Evolutionary conservation across 805 yeast species (phyloP), one percentile per base, ranked within the genome.

Genomic region (Saturnispora mendoncae): DNA sequence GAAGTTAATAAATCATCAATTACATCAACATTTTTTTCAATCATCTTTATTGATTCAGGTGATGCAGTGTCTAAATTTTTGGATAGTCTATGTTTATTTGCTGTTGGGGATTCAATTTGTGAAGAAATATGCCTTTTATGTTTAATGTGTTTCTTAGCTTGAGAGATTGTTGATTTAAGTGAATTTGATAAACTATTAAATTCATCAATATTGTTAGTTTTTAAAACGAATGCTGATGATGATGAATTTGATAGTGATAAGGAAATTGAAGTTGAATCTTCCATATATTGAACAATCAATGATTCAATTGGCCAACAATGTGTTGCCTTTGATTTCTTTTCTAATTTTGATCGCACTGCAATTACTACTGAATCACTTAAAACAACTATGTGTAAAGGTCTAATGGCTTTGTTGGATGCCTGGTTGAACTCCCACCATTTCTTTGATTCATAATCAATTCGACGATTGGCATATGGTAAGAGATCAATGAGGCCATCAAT

Each of bases 401-500:
- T 78, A 26, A 80, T 67, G 1, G 87, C 80, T 56, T 84, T 84
- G 74, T 85, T 77, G 10, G 94, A 85, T 0, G 92, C 87, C 2
- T 82, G 76, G 53, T 86, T 87, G 45, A 88, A 64, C 59, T 87
- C 95, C 44, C 72, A 76, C 96, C 96, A 88, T 37, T 87, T 72
- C 2, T 82, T 81, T 56, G 86, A 77, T 51, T 87, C 92, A 8
- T 78, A 72, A 15, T 85, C 62, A 2, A 87, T 74, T 58, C 86
- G 95, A 38, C 95, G 71, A 3, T 88, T 92, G 6, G 74, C 58
- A 1, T 84, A 76, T 17, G 86, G 82, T 29, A 87, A 67, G 45
- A 72, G 75, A 53, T 83, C 83, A 51, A 84, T 88, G 1, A 94
- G 87, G n/a, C 95, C 94, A 48, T 88, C 95, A 13, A 88, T 94